phyloP scores from a whole-genome alignment of 306 rosid genomes.

The Rubus idaeus region DNA sequence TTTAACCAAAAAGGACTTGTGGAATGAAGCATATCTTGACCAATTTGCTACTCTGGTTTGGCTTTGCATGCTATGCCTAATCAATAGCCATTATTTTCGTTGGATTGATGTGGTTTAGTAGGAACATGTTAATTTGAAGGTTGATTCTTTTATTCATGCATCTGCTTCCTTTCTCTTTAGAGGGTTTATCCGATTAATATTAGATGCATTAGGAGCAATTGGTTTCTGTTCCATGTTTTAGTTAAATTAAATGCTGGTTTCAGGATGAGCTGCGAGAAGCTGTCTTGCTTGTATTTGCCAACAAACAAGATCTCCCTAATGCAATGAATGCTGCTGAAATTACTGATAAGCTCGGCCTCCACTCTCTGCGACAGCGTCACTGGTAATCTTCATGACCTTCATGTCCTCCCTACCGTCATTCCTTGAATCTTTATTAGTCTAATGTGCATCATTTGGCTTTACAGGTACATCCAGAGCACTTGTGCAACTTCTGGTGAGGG shows the following conservation, averaged over 20 bases:
- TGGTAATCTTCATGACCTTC: constrained; percentile 49
- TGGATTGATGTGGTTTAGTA: neutral
- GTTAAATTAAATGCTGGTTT: constrained; percentile 14
- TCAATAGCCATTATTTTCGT: neutral
- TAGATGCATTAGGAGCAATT: neutral
- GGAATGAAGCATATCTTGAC: neutral
- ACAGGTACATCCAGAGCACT: constrained; percentile 99
- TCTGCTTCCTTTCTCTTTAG: neutral
- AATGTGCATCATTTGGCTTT: constrained; percentile 24
- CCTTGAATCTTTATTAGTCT: neutral
- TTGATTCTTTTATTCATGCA: neutral
- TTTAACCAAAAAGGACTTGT: neutral
- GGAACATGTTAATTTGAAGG: neutral
- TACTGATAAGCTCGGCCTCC: constrained; percentile 98
- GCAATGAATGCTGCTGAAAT: constrained; percentile 99
- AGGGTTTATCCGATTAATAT: neutral
- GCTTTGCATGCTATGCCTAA: neutral
- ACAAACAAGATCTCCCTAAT: constrained; percentile 99
- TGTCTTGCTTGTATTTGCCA: constrained; percentile 96
- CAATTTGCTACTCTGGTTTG: neutral
- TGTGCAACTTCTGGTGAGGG: constrained; percentile 99
- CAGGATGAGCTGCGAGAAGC: constrained; percentile 99
- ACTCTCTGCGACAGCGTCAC: constrained; percentile 99
- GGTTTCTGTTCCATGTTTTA: neutral
- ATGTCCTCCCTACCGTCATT: neutral